phyloP scores from a whole-genome alignment of 2,329 filamentous ascomycete genomes.

The Monilinia fructicola region DNA sequence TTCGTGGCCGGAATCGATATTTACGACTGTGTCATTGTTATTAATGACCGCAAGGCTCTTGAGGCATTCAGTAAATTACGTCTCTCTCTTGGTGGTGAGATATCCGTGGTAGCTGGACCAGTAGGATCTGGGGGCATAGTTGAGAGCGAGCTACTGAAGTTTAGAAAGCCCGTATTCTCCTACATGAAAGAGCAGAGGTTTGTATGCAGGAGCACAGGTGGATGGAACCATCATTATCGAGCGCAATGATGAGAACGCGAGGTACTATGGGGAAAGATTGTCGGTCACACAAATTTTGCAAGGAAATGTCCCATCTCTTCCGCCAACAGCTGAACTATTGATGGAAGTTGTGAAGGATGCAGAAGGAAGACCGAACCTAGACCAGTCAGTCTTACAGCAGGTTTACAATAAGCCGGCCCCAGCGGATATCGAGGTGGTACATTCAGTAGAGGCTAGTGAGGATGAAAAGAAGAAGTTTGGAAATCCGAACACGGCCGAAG shows the following conservation, averaged over 20 bases:
- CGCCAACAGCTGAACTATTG: slow-evolving; percentile 43
- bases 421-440: slow-evolving; percentile 23
- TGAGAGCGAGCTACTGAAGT: slow-evolving; percentile 45
- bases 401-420: slow-evolving; percentile 25
- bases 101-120: slow-evolving; percentile 74
- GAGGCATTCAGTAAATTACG: slow-evolving; percentile 79
- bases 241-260: slow-evolving; percentile 78
- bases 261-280: slow-evolving; percentile 71
- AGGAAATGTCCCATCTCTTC: slow-evolving; percentile 29
- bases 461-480: slow-evolving; percentile 24
- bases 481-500: slow-evolving; percentile 21
- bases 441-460: slow-evolving; percentile 20
- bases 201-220: slow-evolving; percentile 81
- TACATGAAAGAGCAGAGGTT: slow-evolving; percentile 88
- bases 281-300: slow-evolving; percentile 58
- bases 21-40: slow-evolving; percentile 91
- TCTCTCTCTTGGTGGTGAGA: slow-evolving; percentile 78
- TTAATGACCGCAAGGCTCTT: slow-evolving; percentile 81
- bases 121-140: slow-evolving; percentile 65
- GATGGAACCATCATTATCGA: slow-evolving; percentile 84
- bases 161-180: slow-evolving; percentile 69
- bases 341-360: slow-evolving; percentile 79
- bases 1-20: slow-evolving; percentile 92
- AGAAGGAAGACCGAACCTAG: slow-evolving; percentile 75
- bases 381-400: slow-evolving; percentile 44